Base-by-base conservation (phyloP, 192 early-diverging fungal species). In the Entomortierella parvispora region DNA sequence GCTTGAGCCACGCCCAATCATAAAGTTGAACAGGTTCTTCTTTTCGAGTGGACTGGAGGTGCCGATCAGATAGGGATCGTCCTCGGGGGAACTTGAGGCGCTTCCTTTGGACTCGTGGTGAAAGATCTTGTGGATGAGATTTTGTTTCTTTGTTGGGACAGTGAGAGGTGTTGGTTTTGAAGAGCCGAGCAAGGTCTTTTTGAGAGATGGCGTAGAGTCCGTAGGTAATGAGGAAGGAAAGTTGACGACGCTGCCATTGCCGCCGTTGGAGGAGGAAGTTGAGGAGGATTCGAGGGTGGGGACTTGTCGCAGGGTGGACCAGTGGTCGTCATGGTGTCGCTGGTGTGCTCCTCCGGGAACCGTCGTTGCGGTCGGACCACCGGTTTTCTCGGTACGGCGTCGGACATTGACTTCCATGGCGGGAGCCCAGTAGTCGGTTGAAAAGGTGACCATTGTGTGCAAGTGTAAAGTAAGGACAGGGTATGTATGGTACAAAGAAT, bases 401-500 rank as follows among this genome's bases (percentile, higher is more conserved):
- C 81, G 67, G 54, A 79, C 81, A 18, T 75, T 83, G 55, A 69
- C 70, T 46, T 83, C 81, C 51, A 83, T 69, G 33, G 68, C 81
- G 12, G 81, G 81, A 40, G 81, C 81, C 81, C 81, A 83, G 53
- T 80, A 83, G 46, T 83, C 81, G 25, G 81, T 79, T 17, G 81
- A 69, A 56, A 83, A 83, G 44, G 42, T 60, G 25, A 29, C 42
- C 37, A 18, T 66, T 46, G 52, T 65, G 52, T 65, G 51, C 34
- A n/a, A 46, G 60, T 51, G 50, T 44, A 9, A n/a, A n/a, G n/a
- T 29, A 18, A 33, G 32, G 37, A 11, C 20, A 29, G 29, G 15
- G 12, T 25, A 17, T 11, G 9, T 23, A 29, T 54, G 17, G 50
- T 28, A 52, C 8, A 17, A 32, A 55, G 29, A 17, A 32, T 31